Conservation (phyloP, 352 stramenopile genomes). For the Phytophthora constricta region DNA sequence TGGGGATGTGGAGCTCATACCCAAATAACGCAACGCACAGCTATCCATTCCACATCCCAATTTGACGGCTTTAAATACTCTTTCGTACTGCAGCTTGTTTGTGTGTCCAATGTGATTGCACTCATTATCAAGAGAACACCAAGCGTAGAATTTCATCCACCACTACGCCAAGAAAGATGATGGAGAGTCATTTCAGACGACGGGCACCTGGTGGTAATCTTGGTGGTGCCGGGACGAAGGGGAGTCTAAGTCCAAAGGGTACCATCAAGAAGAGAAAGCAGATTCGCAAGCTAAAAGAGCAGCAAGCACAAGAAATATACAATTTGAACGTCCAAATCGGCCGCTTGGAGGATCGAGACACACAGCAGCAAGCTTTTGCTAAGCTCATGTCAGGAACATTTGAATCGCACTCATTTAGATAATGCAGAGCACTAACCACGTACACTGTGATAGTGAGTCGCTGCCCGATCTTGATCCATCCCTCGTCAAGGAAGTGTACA, state of each 20-base stretch:
- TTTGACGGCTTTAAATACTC: background rate
- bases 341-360: conserved; percentile 71
- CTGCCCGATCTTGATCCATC: conserved; percentile 43
- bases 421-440: background rate
- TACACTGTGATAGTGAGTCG: conserved; percentile 35
- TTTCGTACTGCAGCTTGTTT: too few species aligned
- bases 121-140: too few species aligned
- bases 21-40: background rate
- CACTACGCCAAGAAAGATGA: conserved; percentile 18
- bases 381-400: conserved; percentile 45
- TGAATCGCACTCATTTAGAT: conserved; percentile 3
- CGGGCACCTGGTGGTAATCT: conserved; percentile 8
- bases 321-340: conserved; percentile 57
- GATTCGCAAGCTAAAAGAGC: conserved; percentile 55
- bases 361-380: conserved; percentile 65
- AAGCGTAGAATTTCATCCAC: too few species aligned
- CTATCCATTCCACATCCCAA: background rate
- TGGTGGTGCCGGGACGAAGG: background rate
- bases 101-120: background rate
- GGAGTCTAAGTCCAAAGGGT: conserved; percentile 35
- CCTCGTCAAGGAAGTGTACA: conserved; percentile 50
- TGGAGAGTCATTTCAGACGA: conserved; percentile 32
- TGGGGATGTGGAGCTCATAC: too few species aligned
- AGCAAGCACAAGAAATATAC: conserved; percentile 36
- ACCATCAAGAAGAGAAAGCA: conserved; percentile 52